These are phyloP conservation scores for Marasmius oreades DNA, from an alignment of 1,284 basidiomycete genomes.

Conservation along the genomic window DNA sequence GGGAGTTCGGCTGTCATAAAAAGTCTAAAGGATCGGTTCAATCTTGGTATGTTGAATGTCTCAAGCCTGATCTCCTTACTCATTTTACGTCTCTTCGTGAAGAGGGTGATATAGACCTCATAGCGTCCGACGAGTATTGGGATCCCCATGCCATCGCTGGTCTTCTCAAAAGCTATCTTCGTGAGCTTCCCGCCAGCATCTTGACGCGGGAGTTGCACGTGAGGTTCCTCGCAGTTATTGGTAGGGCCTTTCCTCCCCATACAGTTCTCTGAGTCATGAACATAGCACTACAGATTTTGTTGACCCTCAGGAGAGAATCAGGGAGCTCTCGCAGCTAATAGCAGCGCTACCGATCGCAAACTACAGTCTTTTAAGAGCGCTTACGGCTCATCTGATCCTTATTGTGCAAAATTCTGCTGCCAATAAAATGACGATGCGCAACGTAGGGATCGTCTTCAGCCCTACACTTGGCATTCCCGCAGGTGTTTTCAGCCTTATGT, in stretches of 20 bases:
- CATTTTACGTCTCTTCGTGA: constrained; percentile 14
- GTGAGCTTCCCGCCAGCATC: constrained; percentile 88
- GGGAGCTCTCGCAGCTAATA: constrained; percentile 84
- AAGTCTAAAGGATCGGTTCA: constrained; percentile 89
- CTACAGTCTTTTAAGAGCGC: constrained; percentile 89
- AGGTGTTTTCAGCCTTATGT: constrained; percentile 90
- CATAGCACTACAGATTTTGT: constrained; percentile 64
- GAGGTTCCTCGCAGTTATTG: constrained; percentile 86
- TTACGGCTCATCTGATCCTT: constrained; percentile 94
- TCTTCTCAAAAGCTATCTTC: constrained; percentile 84
- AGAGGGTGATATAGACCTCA: constrained; percentile 91
- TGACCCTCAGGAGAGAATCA: constrained; percentile 83
- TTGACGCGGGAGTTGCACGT: constrained; percentile 89
- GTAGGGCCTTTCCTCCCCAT: constrained; percentile 42
- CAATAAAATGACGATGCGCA: constrained; percentile 99
- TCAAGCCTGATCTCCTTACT: constrained; percentile 11
- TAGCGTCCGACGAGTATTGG: constrained; percentile 85
- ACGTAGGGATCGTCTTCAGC: constrained; percentile 97
- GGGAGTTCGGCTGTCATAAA: constrained; percentile 95
- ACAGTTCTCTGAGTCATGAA: constrained; percentile 8
- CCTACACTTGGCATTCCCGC: constrained; percentile 94
- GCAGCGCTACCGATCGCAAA: constrained; percentile 87
- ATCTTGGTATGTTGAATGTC: constrained; percentile 56
- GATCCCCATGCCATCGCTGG: constrained; percentile 95
- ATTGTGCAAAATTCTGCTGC: constrained; percentile 87